Conservation (phyloP, 164 flowering plant genomes). For the Nymphaea colorata region DNA sequence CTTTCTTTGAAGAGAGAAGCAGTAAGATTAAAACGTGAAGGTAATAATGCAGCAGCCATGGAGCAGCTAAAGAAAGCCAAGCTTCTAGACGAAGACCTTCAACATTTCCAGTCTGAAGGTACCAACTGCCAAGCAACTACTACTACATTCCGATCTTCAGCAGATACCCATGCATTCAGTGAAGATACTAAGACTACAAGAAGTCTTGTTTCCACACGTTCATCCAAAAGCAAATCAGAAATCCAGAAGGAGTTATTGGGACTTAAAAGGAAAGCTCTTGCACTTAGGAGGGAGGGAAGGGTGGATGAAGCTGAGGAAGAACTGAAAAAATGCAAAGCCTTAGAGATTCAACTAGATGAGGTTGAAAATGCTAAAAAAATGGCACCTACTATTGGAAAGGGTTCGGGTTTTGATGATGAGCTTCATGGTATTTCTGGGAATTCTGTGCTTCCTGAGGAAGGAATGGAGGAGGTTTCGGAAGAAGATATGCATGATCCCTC, state of each 20-base stretch:
- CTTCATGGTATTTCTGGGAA: constrained; percentile 3
- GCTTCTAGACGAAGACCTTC: constrained; percentile 49
- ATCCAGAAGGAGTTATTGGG: constrained; percentile 72
- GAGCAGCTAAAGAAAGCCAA: constrained; percentile 63
- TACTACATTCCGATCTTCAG: not conserved
- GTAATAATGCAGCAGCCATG: constrained; percentile 64
- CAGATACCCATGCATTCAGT: not conserved
- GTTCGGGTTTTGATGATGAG: constrained; percentile 9
- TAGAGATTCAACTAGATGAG: constrained; percentile 71
- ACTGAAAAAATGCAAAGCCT: constrained; percentile 55
- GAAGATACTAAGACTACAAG: constrained; percentile 5
- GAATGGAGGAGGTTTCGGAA: constrained; percentile 54
- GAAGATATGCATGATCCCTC: constrained; percentile 76
- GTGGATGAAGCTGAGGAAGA: constrained; percentile 76
- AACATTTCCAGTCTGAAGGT: constrained; percentile 14
- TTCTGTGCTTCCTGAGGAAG: not conserved
- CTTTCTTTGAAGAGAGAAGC: constrained; percentile 65
- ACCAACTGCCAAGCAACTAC: too few species aligned
- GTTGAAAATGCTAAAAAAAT: constrained; percentile 28
- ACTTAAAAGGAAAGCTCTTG: constrained; percentile 68
- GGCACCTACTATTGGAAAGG: constrained; percentile 8
- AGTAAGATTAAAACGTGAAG: constrained; percentile 50
- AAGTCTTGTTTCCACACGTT: constrained; percentile 10
- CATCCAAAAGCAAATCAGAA: constrained; percentile 42
- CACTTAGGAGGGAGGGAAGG: constrained; percentile 74